Percentiles rank a stretch among this genome's conserved stretches.
These are phyloP conservation scores for Sugiyamaella mastotermitis DNA, from an alignment of 805 yeast species.

Conservation along the genomic window DNA sequence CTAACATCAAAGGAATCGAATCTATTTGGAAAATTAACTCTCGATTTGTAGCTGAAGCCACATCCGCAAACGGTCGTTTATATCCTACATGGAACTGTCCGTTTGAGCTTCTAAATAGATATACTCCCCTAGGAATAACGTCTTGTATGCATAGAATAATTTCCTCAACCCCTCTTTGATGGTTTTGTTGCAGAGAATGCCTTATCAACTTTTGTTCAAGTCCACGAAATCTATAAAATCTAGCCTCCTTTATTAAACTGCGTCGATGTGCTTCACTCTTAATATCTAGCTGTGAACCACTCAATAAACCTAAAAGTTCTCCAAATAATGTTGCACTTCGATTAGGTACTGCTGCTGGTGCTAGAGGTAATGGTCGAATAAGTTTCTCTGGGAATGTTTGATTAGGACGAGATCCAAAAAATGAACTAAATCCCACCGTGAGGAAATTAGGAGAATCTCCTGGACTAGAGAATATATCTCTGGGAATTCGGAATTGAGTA, in stretches of 20 bases:
- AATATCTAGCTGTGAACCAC: slow-evolving; percentile 48
- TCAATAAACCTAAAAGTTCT: slow-evolving; percentile 51
- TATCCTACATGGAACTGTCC: slow-evolving; percentile 22
- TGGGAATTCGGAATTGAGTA: slow-evolving; percentile 52
- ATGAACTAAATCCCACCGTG: slow-evolving; percentile 50
- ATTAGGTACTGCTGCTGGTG: slow-evolving; percentile 46
- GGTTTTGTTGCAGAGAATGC: slow-evolving; percentile 45
- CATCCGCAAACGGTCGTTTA: slow-evolving; percentile 44
- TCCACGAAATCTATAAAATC: slow-evolving; percentile 68
- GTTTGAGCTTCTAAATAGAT: neutral
- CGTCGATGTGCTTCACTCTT: slow-evolving; percentile 49
- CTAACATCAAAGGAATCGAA: slow-evolving; percentile 1
- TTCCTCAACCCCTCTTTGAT: slow-evolving; percentile 47
- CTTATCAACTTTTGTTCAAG: slow-evolving; percentile 66
- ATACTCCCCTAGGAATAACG: neutral
- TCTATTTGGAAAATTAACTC: slow-evolving; percentile 38
- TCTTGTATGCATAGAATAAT: slow-evolving; percentile 42
- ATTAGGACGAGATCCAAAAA: slow-evolving; percentile 27
- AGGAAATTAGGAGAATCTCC: slow-evolving; percentile 81
- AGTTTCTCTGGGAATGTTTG: slow-evolving; percentile 37
- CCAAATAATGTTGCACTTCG: slow-evolving; percentile 51
- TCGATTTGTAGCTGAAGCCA: slow-evolving; percentile 21
- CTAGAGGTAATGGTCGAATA: slow-evolving; percentile 74
- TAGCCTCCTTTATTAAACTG: slow-evolving; percentile 60
- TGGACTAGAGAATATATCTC: slow-evolving; percentile 43